Percentiles rank a stretch among this genome's conserved stretches.
Evolutionary conservation across 2,329 filamentous ascomycete species (phyloP).

Genomic region (Zalaria sp.): DNA sequence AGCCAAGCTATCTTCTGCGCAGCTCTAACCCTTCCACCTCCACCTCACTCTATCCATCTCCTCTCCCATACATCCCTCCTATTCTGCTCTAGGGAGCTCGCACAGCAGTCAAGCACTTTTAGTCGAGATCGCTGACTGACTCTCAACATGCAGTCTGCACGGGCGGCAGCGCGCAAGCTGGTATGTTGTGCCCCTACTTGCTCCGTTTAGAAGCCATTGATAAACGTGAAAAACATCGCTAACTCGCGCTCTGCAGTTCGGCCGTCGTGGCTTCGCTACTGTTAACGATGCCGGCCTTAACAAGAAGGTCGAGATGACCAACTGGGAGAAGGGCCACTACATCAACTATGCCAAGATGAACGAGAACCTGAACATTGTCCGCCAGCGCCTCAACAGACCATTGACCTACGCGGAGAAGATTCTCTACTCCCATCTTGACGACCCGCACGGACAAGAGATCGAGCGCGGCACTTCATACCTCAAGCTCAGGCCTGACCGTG

Average conservation of each 20-base stretch:
- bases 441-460: conserved; percentile 91
- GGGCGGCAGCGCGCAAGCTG: conserved; percentile 24
- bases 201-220: neutral
- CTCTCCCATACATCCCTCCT: too few species aligned
- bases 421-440: conserved; percentile 86
- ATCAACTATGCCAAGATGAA: conserved; percentile 99
- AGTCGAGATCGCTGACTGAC: conserved; percentile 1
- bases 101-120: too few species aligned
- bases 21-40: too few species aligned
- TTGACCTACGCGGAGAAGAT: conserved; percentile 93
- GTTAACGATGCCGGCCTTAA: conserved; percentile 75
- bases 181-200: conserved; percentile 15
- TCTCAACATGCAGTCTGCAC: conserved; percentile 20
- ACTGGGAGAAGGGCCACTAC: conserved; percentile 88
- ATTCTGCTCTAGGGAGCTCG: too few species aligned
- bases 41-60: too few species aligned
- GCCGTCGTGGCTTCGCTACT: conserved; percentile 60
- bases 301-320: conserved; percentile 96
- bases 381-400: conserved; percentile 76
- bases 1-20: too few species aligned
- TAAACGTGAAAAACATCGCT: neutral
- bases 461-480: conserved; percentile 92
- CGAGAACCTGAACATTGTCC: conserved; percentile 88
- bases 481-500: conserved; percentile 90
- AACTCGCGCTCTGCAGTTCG: conserved; percentile 23